Evolutionary conservation across 495 filamentous ascomycete genomes (phyloP), one percentile per base, ranked within the genome.

Genomic region (Trichoderma erinaceum): DNA sequence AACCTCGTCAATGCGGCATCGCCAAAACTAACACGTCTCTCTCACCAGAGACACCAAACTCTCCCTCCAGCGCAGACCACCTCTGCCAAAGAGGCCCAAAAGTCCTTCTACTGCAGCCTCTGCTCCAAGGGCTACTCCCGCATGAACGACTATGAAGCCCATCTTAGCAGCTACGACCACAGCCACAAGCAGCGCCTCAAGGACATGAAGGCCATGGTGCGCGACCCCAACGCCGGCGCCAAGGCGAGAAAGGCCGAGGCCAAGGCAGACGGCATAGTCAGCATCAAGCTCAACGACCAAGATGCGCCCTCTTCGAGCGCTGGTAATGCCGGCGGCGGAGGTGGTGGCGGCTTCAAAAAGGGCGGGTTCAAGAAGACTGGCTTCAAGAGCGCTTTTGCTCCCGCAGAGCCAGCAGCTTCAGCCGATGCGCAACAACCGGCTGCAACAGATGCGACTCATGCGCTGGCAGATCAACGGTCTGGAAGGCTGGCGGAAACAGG

Each of bases 41-140:
- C 48, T 66, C 67, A 1, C 50, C 74, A 82, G 80, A 72, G 80
- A 68, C 75, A 79, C 72, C 82, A 78, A 76, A 85, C 80, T 66
- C 82, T 82, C 32, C 84, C 79, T 43, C 83, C 81, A 65, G 81
- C 82, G 56, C 78, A 93, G 79, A 97, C 94, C 4, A 89, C 93
- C 69, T 91, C 89, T 44, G 94, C 94, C 1, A 88, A 92, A 44
- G 91, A 92, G 72, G 94, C 94, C 6, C 82, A 90, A n/a, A 91
- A 90, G 71, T 86, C 91, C 35, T 97, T 99, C 80, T 92, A 91
- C 78, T 99, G 89, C 79, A 82, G 88, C 52, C 78, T 91, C 67
- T 91, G 88, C 73, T 78, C 82, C 50, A 89, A 91, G 78, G 87
- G 87, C 70, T 91, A 91, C 77, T 80, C 79, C 16, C 87, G 88